Evolutionary conservation across 2,329 filamentous ascomycete genomes (phyloP), one percentile per base, ranked within the genome.

Genomic region (Elsinoe perseae): DNA sequence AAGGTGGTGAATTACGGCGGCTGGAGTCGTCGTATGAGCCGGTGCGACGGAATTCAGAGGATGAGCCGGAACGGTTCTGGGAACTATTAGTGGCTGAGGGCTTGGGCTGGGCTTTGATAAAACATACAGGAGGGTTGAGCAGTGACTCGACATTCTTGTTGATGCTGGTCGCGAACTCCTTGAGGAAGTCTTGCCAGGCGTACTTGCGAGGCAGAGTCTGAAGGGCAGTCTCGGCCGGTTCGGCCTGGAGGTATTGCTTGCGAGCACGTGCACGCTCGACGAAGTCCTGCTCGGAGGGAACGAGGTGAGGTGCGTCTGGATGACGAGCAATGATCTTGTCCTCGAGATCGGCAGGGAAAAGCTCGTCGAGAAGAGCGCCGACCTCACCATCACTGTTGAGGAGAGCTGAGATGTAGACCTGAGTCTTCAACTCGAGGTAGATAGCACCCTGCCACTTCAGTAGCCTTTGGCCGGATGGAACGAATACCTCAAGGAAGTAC

Each of bases 361-460:
- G 68, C 54, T 82, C 77, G 56, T 80, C 76, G 25, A 85, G 68
- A 25, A 83, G 72, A 40, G 82, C 76, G 18, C 80, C 77, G 50
- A 77, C 76, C 1, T 74, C 73, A 25, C 75, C 76, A 55, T 82
- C 77, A 40, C 76, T 77, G 62, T 77, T 79, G 61, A 80, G 77
- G 63, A 82, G 73, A 3, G 80, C 79, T 3, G 80, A 81, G 56
- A 85, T 81, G 63, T 83, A 85, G 12, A 82, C 81, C 65, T 85
- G 83, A 1, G 83, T 85, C 68, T 86, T 86, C 16, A 86, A 69
- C 59, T 85, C 82, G 12, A 85, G 73, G 61, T 79, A 83, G 23
- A 86, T 70, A 12, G 78, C 75, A 1, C 79, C 80, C 62, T 84
- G 81, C 59, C 77, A 79, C 62, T 82, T 82, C 18, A 82, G 68